A percentile compares a stretch with the other conserved stretches of the same genome.
These are phyloP conservation scores for Allium sativum DNA, from an alignment of 106 monocot genomes.

Conservation along the genomic window DNA sequence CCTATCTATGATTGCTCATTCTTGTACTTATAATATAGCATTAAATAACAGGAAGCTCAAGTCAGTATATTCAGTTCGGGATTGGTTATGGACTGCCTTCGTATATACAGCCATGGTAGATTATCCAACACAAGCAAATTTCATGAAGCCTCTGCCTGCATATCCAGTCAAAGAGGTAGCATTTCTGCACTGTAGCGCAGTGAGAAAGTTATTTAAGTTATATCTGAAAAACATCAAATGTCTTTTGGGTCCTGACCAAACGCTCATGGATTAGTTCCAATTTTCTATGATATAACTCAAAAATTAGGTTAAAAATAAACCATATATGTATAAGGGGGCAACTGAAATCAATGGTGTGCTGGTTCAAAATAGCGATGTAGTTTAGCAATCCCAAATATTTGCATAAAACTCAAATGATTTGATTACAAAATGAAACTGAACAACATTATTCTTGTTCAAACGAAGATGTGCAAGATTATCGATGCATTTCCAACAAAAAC, in stretches of 20 bases:
- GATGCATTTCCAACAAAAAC: conserved; percentile 39
- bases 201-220: too few species aligned
- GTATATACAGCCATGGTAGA: conserved; percentile 88
- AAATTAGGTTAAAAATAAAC: background rate
- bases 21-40: too few species aligned
- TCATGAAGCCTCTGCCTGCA: conserved; percentile 60
- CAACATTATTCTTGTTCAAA: background rate
- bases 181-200: background rate
- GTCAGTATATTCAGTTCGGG: conserved; percentile 32
- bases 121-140: conserved; percentile 71
- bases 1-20: too few species aligned
- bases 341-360: too few species aligned
- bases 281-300: background rate
- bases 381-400: too few species aligned
- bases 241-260: too few species aligned
- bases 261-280: too few species aligned
- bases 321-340: background rate
- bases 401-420: too few species aligned
- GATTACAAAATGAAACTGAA: too few species aligned
- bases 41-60: conserved; percentile 25
- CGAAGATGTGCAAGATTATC: conserved; percentile 86
- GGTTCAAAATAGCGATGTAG: too few species aligned
- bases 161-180: conserved; percentile 74
- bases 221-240: too few species aligned
- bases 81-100: conserved; percentile 74